phyloP scores from a whole-genome alignment of 768 basidiomycete species.

The Hericium alpestre region DNA sequence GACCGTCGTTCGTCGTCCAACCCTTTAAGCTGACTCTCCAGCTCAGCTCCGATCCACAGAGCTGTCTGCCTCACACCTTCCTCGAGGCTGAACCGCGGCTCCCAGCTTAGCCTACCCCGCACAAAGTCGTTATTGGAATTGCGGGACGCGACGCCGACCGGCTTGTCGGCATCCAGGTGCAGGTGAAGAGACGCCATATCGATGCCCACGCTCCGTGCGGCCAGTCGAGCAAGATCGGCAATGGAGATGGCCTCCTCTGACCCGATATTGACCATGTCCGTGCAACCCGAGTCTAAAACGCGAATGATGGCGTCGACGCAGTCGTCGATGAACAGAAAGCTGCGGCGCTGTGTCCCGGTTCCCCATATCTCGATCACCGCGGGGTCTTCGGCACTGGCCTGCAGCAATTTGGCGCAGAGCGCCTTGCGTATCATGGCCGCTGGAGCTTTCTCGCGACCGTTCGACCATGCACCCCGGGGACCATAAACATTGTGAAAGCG shows the following conservation, averaged over 20 bases:
- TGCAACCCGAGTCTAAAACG: constrained; percentile 24
- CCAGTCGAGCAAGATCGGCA: constrained; percentile 30
- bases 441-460: constrained; percentile 49
- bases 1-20: constrained; percentile 7
- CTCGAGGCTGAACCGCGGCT: constrained; percentile 28
- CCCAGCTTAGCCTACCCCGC: constrained; percentile 28
- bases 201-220: constrained; percentile 24
- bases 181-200: constrained; percentile 20
- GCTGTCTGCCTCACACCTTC: constrained; percentile 39
- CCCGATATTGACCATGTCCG: constrained; percentile 38
- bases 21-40: constrained; percentile 15
- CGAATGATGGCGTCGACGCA: constrained; percentile 39
- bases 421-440: constrained; percentile 50
- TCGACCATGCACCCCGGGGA: constrained; percentile 40
- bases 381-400: neutral
- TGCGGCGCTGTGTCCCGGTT: constrained; percentile 39
- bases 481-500: constrained; percentile 54
- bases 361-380: constrained; percentile 46
- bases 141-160: constrained; percentile 38
- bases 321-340: constrained; percentile 47
- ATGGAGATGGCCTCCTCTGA: constrained; percentile 36
- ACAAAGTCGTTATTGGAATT: constrained; percentile 41
- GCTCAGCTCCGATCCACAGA: constrained; percentile 36
- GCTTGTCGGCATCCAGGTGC: constrained; percentile 20
- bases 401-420: constrained; percentile 21